Percentiles rank a stretch among this genome's conserved stretches.
Evolutionary conservation across 305 asterid genomes (phyloP).

Genomic region (Vinca major): DNA sequence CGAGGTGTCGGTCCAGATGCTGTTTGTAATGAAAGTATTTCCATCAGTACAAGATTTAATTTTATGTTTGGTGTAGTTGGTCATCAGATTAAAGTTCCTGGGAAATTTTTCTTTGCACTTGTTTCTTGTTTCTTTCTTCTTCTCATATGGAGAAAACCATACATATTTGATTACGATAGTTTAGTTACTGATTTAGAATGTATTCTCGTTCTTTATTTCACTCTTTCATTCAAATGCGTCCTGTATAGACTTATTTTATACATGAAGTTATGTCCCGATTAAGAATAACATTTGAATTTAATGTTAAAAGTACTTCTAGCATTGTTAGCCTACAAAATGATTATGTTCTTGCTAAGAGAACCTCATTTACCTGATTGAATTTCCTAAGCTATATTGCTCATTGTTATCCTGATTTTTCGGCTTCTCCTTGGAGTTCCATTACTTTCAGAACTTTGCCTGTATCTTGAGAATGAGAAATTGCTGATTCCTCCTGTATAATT

Average conservation of each 20-base stretch:
- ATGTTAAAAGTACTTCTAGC: not conserved
- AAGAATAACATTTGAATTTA: not conserved
- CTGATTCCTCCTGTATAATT: constrained; percentile 2
- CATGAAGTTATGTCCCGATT: not conserved
- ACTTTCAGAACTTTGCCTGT: not conserved
- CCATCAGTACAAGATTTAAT: not conserved
- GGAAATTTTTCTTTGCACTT: not conserved
- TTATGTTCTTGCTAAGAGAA: not conserved
- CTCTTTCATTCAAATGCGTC: not conserved
- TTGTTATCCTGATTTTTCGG: not conserved
- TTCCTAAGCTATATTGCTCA: not conserved
- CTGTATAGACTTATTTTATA: not conserved
- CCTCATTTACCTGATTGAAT: not conserved
- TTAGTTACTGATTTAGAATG: not conserved
- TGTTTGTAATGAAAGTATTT: not conserved
- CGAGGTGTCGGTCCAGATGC: not conserved
- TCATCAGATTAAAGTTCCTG: not conserved
- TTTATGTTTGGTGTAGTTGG: not conserved
- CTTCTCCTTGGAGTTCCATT: not conserved
- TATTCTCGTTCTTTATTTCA: not conserved
- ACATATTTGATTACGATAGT: not conserved
- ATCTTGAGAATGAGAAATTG: not conserved
- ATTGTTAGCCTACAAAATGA: not conserved
- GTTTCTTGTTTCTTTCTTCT: not conserved
- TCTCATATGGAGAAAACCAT: not conserved